Evolutionary conservation across 805 yeast genomes (phyloP).

Genomic region (Clavispora vitiphila): DNA sequence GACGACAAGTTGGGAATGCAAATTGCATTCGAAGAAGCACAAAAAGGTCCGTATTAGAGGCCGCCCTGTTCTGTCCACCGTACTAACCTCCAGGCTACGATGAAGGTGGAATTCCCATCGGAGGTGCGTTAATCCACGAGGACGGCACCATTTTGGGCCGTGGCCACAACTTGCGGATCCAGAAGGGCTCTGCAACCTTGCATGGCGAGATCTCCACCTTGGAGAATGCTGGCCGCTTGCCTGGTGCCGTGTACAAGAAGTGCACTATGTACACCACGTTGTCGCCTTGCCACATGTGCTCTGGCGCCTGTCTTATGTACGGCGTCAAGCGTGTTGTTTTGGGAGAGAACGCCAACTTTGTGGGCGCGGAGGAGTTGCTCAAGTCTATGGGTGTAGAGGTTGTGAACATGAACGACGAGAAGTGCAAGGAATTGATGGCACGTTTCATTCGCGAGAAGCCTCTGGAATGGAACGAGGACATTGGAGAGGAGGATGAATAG

Average conservation of each 20-base stretch:
- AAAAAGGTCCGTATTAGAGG: slow-evolving; percentile 45
- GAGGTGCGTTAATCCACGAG: slow-evolving; percentile 66
- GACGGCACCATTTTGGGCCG: slow-evolving; percentile 80
- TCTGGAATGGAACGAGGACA: slow-evolving; percentile 78
- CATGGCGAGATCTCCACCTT: slow-evolving; percentile 92
- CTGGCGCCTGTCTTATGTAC: slow-evolving; percentile 87
- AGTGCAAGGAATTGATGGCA: slow-evolving; percentile 69
- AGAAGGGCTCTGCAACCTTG: slow-evolving; percentile 73
- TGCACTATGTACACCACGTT: slow-evolving; percentile 91
- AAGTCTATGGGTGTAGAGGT: slow-evolving; percentile 64
- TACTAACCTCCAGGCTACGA: slow-evolving; percentile 41
- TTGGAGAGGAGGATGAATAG: slow-evolving; percentile 41
- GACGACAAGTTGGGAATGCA: slow-evolving; percentile 64
- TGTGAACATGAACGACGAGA: slow-evolving; percentile 52
- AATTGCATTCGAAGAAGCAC: slow-evolving; percentile 71
- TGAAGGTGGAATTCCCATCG: slow-evolving; percentile 92
- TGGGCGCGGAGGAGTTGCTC: slow-evolving; percentile 80
- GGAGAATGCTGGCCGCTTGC: slow-evolving; percentile 86
- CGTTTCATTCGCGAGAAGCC: slow-evolving; percentile 75
- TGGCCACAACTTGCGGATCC: slow-evolving; percentile 90
- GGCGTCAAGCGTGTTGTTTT: slow-evolving; percentile 82
- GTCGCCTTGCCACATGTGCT: slow-evolving; percentile 93
- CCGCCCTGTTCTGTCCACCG: background rate
- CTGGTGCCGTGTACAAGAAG: slow-evolving; percentile 70
- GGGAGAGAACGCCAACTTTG: slow-evolving; percentile 81